These are phyloP conservation scores for Stevia rebaudiana DNA, from an alignment of 140 eudicot genomes.

Conservation along the genomic window DNA sequence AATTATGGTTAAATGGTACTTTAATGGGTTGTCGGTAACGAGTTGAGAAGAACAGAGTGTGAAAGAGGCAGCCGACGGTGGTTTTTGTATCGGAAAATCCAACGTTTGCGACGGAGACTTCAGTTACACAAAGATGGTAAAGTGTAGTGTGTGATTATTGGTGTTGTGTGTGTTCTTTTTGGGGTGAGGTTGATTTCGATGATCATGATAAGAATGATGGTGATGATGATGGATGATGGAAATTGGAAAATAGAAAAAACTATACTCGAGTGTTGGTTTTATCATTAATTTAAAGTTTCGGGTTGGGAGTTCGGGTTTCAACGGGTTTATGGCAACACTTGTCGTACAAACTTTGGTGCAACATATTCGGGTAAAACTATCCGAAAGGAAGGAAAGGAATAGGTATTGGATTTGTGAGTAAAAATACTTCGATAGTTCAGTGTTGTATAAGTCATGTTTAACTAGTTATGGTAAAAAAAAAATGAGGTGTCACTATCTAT, in stretches of 20 bases:
- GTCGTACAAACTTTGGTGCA: no score
- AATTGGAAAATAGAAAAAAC: background rate
- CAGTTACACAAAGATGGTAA: conserved; percentile 23
- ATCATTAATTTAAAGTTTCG: background rate
- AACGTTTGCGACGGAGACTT: conserved; percentile 17
- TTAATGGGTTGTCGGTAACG: background rate
- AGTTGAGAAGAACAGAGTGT: background rate
- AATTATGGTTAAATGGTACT: conserved; percentile 23
- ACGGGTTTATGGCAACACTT: no score
- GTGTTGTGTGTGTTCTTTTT: conserved; percentile 18
- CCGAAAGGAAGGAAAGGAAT: no score
- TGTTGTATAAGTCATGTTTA: no score
- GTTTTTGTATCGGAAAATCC: background rate
- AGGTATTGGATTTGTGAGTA: no score
- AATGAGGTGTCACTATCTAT: no score
- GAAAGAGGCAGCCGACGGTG: conserved; percentile 26
- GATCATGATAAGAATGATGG: conserved; percentile 19
- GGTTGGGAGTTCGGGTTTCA: no score
- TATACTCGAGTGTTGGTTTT: background rate
- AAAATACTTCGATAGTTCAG: no score
- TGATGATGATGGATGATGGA: conserved; percentile 7
- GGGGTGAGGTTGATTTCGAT: conserved; percentile 9
- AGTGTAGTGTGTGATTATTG: conserved; percentile 16
- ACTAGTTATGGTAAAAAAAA: no score
- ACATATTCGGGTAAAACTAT: no score